Percentiles rank a stretch among this genome's conserved stretches.
Conservation (phyloP, 2,329 filamentous ascomycete genomes). For the Trichoderma sp. region DNA sequence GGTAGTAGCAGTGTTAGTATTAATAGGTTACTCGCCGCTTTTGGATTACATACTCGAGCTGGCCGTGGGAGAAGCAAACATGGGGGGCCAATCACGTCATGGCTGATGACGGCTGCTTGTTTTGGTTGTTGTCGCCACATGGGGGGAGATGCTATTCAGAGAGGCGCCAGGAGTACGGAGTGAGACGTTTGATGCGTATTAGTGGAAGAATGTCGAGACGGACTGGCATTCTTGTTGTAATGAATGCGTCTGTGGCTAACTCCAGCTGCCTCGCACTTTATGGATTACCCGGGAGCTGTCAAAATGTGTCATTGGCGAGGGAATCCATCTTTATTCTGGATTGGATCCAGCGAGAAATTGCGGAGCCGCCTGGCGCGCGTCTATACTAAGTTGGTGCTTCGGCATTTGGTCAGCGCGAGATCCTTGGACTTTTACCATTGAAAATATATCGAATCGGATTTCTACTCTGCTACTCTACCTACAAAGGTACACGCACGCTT, state of each 20-base stretch:
- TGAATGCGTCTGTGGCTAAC: slow-evolving; percentile 6
- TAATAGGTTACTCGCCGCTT: neutral
- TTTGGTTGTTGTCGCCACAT: slow-evolving; percentile 1
- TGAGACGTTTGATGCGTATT: neutral
- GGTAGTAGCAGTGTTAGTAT: neutral
- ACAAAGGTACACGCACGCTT: too few relatives aligned
- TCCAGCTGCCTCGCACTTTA: neutral
- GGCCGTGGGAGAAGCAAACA: neutral
- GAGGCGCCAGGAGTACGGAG: neutral
- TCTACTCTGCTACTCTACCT: neutral
- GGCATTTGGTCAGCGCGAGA: slow-evolving; percentile 14
- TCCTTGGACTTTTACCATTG: too few relatives aligned
- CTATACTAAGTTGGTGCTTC: slow-evolving; percentile 7
- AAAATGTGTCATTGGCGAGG: neutral
- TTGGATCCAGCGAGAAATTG: neutral
- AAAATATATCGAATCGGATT: neutral
- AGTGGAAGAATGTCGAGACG: neutral
- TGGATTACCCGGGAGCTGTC: neutral
- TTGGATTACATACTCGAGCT: slow-evolving; percentile 1
- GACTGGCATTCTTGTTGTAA: neutral
- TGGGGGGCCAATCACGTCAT: slow-evolving; percentile 13
- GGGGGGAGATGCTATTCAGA: neutral
- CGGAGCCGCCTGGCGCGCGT: slow-evolving; percentile 17
- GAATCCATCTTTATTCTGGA: neutral
- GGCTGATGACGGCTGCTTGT: slow-evolving; percentile 1